phyloP scores from a whole-genome alignment of 257 asterid genomes.

The Solanum bulbocastanum region DNA sequence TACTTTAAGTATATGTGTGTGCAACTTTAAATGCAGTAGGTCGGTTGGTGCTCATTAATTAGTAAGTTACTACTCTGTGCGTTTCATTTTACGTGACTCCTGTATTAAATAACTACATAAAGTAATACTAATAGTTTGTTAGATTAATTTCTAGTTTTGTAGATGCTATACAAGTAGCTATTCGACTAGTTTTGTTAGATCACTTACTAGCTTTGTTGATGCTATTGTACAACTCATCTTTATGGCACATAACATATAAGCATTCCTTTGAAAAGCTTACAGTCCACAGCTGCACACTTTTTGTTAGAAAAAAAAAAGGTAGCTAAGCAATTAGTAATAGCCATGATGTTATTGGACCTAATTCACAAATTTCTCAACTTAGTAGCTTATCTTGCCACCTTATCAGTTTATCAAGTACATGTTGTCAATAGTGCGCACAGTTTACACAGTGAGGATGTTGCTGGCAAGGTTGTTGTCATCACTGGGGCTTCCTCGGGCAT shows the following conservation, averaged over 20 bases:
- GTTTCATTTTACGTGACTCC: no score
- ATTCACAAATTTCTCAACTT: slow-evolving; percentile 54
- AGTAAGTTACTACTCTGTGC: neutral
- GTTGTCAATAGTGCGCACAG: slow-evolving; percentile 34
- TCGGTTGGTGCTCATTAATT: neutral
- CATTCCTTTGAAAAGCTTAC: neutral
- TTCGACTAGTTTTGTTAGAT: neutral
- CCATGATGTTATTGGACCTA: slow-evolving; percentile 17
- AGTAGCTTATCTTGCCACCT: slow-evolving; percentile 59
- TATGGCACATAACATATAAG: no score
- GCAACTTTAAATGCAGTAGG: neutral
- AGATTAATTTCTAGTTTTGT: neutral
- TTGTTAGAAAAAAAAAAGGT: neutral
- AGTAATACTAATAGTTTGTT: neutral
- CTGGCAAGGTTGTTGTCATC: slow-evolving; percentile 66
- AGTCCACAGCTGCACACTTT: neutral
- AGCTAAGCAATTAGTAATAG: neutral
- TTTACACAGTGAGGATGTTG: slow-evolving; percentile 52
- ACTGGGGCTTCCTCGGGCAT: slow-evolving; percentile 96
- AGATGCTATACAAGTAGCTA: neutral
- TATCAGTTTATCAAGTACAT: slow-evolving; percentile 45
- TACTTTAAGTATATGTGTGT: no score
- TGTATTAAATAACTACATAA: no score
- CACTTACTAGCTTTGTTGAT: neutral
- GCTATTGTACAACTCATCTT: neutral